Evolutionary conservation across 371 early-diverging fungal genomes (phyloP), one percentile per base, ranked within the genome.

Genomic region (Umbelopsis sp.): DNA sequence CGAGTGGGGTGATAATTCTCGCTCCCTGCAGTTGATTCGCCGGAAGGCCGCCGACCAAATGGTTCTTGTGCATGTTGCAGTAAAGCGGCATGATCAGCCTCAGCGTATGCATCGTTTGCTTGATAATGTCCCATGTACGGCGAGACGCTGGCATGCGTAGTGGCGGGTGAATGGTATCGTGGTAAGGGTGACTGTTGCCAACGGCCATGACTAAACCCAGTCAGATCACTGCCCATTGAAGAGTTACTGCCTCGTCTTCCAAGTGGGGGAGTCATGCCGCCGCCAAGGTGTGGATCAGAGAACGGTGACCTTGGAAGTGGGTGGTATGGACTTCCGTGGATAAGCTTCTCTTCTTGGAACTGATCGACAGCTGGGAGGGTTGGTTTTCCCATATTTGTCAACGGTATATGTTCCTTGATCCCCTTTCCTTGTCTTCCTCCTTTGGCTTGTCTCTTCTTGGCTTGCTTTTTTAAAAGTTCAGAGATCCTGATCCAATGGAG

Each of bases 391-490:
- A 68, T 68, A 37, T 62, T 52, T n/a, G 44, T 41, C 29, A 62
- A 35, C 11, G 64, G 50, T 11, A 71, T 64, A 16, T 65, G 44
- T 8, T 44, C 44, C n/a, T 66, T 44, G 8, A 64, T 57, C 5
- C 50, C 67, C 7, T 62, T 44, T 14, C 64, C 64, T 37, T 63
- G 25, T 24, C 63, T 44, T 4, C 18, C 35, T 50, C 65, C 64
- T 18, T 70, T 70, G 38, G 72, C 70, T n/a, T 74, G 68, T 63
- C 77, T 65, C 22, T 67, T 69, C 12, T 51, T 65, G 29, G 78
- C 75, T 51, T 78, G 78, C 50, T 78, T 78, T 63, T 65, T 73
- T 7, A 78, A 44, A 10, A 78, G 46, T 24, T 78, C 76, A 12
- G 70, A 70, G 12, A 78, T 75, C 65, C 78, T 78, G 65, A 44